Base-by-base conservation (phyloP, 495 filamentous ascomycete species). In the Xylaria cubensis region DNA sequence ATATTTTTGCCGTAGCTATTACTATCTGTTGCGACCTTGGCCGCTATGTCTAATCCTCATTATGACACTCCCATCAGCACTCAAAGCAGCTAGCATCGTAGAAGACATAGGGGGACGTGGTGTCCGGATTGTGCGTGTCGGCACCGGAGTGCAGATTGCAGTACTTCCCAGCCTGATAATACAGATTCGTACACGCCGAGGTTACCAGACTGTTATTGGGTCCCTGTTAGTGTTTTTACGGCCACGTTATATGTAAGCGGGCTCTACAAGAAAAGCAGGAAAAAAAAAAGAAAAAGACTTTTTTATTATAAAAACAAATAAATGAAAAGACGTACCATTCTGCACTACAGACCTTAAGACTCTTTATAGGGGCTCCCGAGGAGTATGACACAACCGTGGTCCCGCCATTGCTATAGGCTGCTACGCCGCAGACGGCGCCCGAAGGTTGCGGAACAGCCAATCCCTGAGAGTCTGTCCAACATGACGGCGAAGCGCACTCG, bases 1-100 rank as follows among this genome's bases (percentile, higher is more conserved):
- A 42, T 42, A 13, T 42, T 42, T 10, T 10, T 42, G 41, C 41
- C 41, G 10, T 13, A 42, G 12, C 41, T 42, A 42, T 13, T 42
- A 42, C 41, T 42, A 42, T 13, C 41, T 42, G 3, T 1, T 10
- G 12, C 41, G 41, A 13, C 8, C 12, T 42, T 42, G 12, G 41
- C 41, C 41, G 41, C 10, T 15, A 44, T 44, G 13, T 44, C 12
- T 44, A 13, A 44, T 44, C 15, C 10, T 44, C 13, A 44, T 12
- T 13, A 15, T 44, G 41, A 44, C 44, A 46, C 44, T 46, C 44
- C 44, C 15, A 46, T 17, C 74, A 63, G 55, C 58, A 62, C 17
- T 42, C 58, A 41, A 62, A 62, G 34, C 58, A 62, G 58, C 58
- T 62, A 7, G 58, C 58, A 10, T 62, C 58, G 34, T 62, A 62